Base-by-base conservation (phyloP, 2,329 filamentous ascomycete genomes). In the Alternaria gansuensis region DNA sequence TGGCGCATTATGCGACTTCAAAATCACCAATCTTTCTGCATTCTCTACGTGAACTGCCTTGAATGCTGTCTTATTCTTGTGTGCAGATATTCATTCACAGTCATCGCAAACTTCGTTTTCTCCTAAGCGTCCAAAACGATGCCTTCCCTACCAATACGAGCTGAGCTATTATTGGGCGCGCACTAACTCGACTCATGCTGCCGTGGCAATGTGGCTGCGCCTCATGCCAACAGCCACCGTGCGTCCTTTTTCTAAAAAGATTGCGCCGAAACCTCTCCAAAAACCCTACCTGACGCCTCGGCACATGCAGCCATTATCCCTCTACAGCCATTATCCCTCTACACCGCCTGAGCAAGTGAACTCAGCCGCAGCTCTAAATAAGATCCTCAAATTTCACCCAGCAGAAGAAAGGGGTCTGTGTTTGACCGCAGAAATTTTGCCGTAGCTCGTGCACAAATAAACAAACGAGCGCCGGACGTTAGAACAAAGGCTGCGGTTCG, bases 1-100 rank as follows among this genome's bases (percentile, higher is more conserved):
- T 40, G 28, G 45, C 33, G 54, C 50, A 57, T 28, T 43, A 43
- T 29, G 53, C 54, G 39, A 48, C 23, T 40, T 54, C 34, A 13
- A 61, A 56, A 51, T 48, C 28, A 39, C 37, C 33, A 13, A 24
- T 55, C 24, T 3, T 24, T 23, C 9, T 46, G n/a, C 26, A 46
- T 39, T 13, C 4, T 0, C 14, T 40, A n/a, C 13, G 44, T 36
- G 11, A 48, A 48, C 4, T 9, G n/a, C 23, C 26, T 34, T 24
- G 10, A 28, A 8, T 36, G 5, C 43, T 4, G 31, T 31, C 5
- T 39, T 21, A 9, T 6, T 14, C 4, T 33, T 23, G 17, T 49
- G 44, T 40, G 33, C 29, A 40, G 21, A 11, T 14, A 5, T 14
- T 14, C 10, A 14, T 24, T 14, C 37, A 40, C 2, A 24, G 7